phyloP scores from a whole-genome alignment of 148 eudicot genomes.

The Spergularia bocconei region DNA sequence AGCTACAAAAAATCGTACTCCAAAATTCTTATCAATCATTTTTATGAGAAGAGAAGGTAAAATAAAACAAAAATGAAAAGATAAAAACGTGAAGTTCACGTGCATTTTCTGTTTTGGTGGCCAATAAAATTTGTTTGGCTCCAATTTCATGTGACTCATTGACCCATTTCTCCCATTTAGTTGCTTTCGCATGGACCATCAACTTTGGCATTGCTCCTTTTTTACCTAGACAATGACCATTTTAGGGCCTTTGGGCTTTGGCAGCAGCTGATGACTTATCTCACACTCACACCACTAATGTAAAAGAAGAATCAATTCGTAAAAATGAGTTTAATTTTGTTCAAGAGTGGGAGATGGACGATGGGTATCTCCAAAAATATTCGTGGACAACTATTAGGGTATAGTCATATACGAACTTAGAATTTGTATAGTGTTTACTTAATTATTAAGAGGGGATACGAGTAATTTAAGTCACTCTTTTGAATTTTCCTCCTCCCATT shows the following conservation, averaged over 20 bases:
- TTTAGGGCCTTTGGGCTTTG: slow-evolving; percentile 8
- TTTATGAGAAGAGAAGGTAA: neutral
- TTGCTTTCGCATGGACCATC: slow-evolving; percentile 25
- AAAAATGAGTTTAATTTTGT: neutral
- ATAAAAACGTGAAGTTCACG: slow-evolving; percentile 31
- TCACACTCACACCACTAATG: neutral
- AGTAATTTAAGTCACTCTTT: too few species aligned
- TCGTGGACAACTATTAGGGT: too few species aligned
- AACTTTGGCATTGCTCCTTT: neutral
- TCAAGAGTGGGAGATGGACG: neutral
- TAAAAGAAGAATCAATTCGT: neutral
- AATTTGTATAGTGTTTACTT: too few species aligned
- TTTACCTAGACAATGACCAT: slow-evolving; percentile 22
- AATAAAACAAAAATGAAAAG: neutral
- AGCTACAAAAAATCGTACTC: slow-evolving; percentile 9
- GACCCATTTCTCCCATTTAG: slow-evolving; percentile 8
- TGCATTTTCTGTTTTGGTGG: slow-evolving; percentile 10
- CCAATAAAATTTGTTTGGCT: slow-evolving; percentile 13
- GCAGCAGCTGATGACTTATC: neutral
- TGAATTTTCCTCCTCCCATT: too few species aligned
- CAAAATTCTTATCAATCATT: neutral
- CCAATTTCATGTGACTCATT: slow-evolving; percentile 25
- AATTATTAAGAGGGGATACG: too few species aligned
- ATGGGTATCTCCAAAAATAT: too few species aligned
- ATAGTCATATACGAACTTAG: too few species aligned